Base-by-base conservation (phyloP, 106 monocot species). In the Dendrobium huoshanense region DNA sequence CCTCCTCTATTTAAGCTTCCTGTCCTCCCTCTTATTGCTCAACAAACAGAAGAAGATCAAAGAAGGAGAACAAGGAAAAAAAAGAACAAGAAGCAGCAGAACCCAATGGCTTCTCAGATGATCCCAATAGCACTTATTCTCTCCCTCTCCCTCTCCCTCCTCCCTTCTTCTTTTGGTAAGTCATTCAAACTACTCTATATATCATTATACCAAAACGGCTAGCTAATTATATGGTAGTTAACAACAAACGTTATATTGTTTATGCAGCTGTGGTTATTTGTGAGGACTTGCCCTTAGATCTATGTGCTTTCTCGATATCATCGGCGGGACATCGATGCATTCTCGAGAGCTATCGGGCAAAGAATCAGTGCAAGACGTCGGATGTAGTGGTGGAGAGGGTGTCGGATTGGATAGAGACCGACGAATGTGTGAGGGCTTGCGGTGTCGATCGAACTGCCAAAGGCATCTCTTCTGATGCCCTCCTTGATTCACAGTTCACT, bases 241-340 rank as follows among this genome's bases (percentile, higher is more conserved):
- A 24, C 27, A 8, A 76, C 27, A 8, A 76, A 5, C 24, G 10
- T 76, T 47, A 24, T 47, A 24, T 24, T 76, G 1, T 7, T 65
- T 2, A 51, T 49, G 85, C 79, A 88, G 91, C 68, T 5, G 77
- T 67, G 13, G 85, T 95, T 64, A 73, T 83, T 27, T 89, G 89
- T 29, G 86, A 84, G 61, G 37, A 59, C 8, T 75, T 89, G 41
- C 81, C 51, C 42, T 22, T 8, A 20, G 67, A 55, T 79, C 40
- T 55, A 4, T 89, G 89, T 65, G 75, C 89, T 17, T 86, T 84
- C 33, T 70, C 89, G 1, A 72, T 89, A 43, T 89, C 89, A 1
- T 80, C 83, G 0, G 20, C 75, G 1, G 88, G 86, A 1, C 25
- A 18, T 2, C 83, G 88, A 2, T 89, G 88, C 51, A 81, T 86